These are phyloP conservation scores for Dothideomycetes sp. DNA, from an alignment of 2,329 filamentous ascomycete species.

Conservation along the genomic window DNA sequence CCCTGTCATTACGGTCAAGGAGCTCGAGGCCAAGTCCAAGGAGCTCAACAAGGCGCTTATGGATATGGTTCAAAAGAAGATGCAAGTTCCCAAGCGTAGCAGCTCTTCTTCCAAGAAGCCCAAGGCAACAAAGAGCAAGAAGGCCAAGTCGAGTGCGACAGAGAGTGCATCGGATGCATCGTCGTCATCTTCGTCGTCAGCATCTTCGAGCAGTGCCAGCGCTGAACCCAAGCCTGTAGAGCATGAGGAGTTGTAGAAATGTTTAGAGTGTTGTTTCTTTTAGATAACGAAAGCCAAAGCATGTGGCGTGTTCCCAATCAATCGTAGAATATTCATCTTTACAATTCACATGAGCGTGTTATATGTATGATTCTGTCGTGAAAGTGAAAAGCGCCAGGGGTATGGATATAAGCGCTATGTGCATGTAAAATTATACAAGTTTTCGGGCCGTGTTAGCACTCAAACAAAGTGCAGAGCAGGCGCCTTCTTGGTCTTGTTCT, in stretches of 20 bases:
- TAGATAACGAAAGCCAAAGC: neutral
- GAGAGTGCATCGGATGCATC: conserved; percentile 4
- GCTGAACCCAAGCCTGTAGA: conserved; percentile 9
- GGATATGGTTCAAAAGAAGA: conserved; percentile 61
- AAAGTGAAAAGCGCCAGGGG: too few relatives aligned
- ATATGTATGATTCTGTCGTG: too few relatives aligned
- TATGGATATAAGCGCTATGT: too few relatives aligned
- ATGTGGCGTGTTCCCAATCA: neutral
- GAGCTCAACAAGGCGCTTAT: conserved; percentile 63
- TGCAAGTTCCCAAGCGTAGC: conserved; percentile 35
- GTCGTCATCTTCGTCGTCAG: neutral
- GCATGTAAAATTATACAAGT: too few relatives aligned
- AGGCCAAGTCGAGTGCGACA: conserved; percentile 15
- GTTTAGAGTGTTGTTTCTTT: neutral
- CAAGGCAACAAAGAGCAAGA: conserved; percentile 27
- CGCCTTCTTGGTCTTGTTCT: conserved; percentile 12
- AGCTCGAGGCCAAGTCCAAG: conserved; percentile 59
- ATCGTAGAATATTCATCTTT: neutral
- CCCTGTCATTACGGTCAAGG: conserved; percentile 62
- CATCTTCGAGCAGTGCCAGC: conserved; percentile 1
- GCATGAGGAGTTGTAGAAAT: conserved; percentile 15
- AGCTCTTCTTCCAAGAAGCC: conserved; percentile 19
- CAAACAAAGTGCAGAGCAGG: too few relatives aligned
- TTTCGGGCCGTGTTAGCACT: too few relatives aligned
- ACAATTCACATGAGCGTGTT: too few relatives aligned